Evolutionary conservation across 2,329 filamentous ascomycete genomes (phyloP).

Genomic region (Colletotrichum costaricense): DNA sequence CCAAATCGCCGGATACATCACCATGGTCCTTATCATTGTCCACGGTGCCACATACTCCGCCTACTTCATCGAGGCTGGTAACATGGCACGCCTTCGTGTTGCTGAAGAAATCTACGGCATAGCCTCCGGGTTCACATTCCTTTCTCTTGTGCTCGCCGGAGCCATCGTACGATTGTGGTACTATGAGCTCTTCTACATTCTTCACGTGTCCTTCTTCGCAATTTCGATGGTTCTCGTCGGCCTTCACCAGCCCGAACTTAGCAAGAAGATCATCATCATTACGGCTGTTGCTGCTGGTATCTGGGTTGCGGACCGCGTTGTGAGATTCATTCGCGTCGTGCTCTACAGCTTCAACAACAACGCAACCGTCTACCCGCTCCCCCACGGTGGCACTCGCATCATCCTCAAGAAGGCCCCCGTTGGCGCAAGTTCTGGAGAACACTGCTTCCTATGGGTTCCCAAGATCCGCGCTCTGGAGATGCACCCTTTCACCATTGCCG

Average conservation of each 20-base stretch:
- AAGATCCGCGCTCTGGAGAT: conserved; percentile 66
- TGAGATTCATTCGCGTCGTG: conserved; percentile 57
- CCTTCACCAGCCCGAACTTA: conserved; percentile 62
- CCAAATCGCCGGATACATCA: conserved; percentile 62
- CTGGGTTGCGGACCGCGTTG: conserved; percentile 62
- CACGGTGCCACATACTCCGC: conserved; percentile 58
- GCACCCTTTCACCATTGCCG: conserved; percentile 73
- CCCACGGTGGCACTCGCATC: conserved; percentile 66
- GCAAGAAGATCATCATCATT: conserved; percentile 54
- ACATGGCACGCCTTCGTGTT: conserved; percentile 47
- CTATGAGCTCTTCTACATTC: conserved; percentile 68
- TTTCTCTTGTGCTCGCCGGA: conserved; percentile 56
- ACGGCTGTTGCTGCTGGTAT: conserved; percentile 55
- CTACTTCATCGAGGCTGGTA: conserved; percentile 49
- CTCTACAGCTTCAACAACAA: conserved; percentile 61
- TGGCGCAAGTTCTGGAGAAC: conserved; percentile 63
- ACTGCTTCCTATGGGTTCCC: conserved; percentile 75
- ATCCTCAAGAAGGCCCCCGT: conserved; percentile 61
- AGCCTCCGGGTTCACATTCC: conserved; percentile 57
- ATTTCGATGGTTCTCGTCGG: conserved; percentile 59
- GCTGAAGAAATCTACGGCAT: conserved; percentile 59
- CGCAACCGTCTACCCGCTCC: conserved; percentile 64
- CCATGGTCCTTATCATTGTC: conserved; percentile 57
- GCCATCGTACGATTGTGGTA: conserved; percentile 56
- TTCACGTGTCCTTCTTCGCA: conserved; percentile 62